Base-by-base conservation (phyloP, 148 eudicot genomes). In the Fagopyrum homotropicum region DNA sequence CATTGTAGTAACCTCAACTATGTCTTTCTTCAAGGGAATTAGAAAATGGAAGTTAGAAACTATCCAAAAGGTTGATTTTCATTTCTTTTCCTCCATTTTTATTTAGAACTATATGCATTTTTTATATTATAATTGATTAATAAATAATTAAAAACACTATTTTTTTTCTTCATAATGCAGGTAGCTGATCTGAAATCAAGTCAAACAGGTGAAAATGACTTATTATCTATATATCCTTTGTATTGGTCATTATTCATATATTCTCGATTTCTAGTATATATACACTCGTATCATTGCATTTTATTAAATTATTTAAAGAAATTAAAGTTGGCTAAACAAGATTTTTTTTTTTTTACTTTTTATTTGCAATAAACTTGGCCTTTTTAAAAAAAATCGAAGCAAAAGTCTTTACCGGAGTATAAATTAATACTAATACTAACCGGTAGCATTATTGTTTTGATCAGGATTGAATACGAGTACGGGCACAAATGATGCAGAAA, bases 1-100 rank as follows among this genome's bases (percentile, higher is more conserved):
- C 35, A 30, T 56, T 83, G 81, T 79, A 89, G 93, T 80, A 52
- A 86, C 91, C 15, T 83, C 93, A 12, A 88, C 86, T 0, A 89
- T 84, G 87, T 88, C 93, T 17, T 83, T 84, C 76, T 84, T 87
- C 52, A 89, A 84, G 83, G 93, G 93, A 40, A 80, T 89, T 43
- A 91, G 88, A 16, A 82, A 87, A 22, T 89, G 93, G 93, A 89
- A 89, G 79, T 83, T 84, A 77, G 93, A 89, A 84, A 84, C 90
- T 8, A 78, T 87, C 22, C 77, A 81, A 79, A 87, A 87, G 61
- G 85, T 57, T 15, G 78, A 6, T 78, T 66, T 51, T 2, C n/a
- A 64, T 35, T 17, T 35, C 71, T 12, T 6, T 40, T 15, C 2
- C 12, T 5, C 50, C 35, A 30, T n/a, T 14, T 49, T 29, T 30